Evolutionary conservation across 192 early-diverging fungal genomes (phyloP), one percentile per base, ranked within the genome.

Genomic region (Coemansia guatemalensis): DNA sequence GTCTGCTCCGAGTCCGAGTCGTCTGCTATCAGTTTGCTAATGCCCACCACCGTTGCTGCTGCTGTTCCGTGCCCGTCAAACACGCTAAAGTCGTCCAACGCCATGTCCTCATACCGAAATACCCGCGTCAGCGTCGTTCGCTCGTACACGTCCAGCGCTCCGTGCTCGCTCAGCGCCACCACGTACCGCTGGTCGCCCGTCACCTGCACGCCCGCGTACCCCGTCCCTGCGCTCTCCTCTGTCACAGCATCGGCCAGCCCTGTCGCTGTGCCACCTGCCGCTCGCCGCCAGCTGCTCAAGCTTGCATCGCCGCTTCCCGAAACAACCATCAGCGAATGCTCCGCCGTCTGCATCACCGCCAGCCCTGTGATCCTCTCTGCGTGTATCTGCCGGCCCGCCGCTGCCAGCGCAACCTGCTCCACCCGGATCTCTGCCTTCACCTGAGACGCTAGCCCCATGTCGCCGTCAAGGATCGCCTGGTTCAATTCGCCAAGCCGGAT

Each of bases 231-330:
- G 56, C 69, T 65, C 29, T 67, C 72, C 0, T 29, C 8, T 17
- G 60, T 66, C 30, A 75, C 73, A 1, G 60, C 48, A 25, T 81
- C 78, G 0, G 47, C 65, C 26, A 81, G 66, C 23, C 12, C 25
- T 11, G 71, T 67, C 5, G 60, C 6, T 7, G 33, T 2, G 0
- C 7, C 35, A 14, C 44, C 24, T n/a, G 56, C 53, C 12, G 50
- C 58, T 14, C 62, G 67, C 33, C 48, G 49, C 78, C 78, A 81
- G 62, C 72, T 54, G 52, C 73, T 75, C 54, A 81, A 60, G n/a
- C 58, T 52, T 9, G 62, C 63, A 22, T 44, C 35, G 18, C 78
- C 78, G 32, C 63, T 29, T 20, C 78, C 73, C 5, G 66, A 59
- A 41, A 70, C 65, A 58, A 64, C 47, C 33, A 71, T 18, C 17